phyloP scores from a whole-genome alignment of 352 stramenopile genomes.

The Pythium graminicola region DNA sequence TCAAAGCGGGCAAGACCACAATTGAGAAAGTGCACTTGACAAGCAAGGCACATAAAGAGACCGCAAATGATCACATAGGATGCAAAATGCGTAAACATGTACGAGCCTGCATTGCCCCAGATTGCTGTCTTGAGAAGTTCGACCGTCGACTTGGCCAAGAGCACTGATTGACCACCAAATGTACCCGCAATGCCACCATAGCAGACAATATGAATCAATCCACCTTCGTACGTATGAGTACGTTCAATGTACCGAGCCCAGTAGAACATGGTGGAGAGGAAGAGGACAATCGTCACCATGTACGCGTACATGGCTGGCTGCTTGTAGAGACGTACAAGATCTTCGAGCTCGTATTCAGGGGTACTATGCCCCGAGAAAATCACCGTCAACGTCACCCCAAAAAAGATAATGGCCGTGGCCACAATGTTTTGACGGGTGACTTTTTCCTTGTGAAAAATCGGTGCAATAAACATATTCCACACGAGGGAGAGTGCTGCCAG shows the following conservation, averaged over 20 bases:
- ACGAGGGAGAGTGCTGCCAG: constrained; percentile 87
- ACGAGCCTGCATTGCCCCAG: constrained; percentile 52
- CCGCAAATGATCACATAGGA: constrained; percentile 64
- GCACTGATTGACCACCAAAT: constrained; percentile 73
- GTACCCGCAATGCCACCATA: constrained; percentile 32
- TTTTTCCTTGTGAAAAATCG: constrained; percentile 86
- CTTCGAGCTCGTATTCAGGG: constrained; percentile 73
- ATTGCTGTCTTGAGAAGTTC: constrained; percentile 72
- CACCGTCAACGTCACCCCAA: constrained; percentile 73
- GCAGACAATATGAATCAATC: constrained; percentile 37
- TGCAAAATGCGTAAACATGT: constrained; percentile 50
- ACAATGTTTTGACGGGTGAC: constrained; percentile 71
- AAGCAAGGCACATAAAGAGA: constrained; percentile 50
- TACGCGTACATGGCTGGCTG: constrained; percentile 70
- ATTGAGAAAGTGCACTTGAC: constrained; percentile 80
- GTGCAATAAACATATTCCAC: constrained; percentile 86
- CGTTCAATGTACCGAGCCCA: constrained; percentile 28
- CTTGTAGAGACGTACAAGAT: constrained; percentile 74
- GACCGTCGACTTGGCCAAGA: constrained; percentile 81
- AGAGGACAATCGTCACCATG: constrained; percentile 65
- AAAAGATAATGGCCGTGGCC: constrained; percentile 78
- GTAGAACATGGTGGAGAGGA: constrained; percentile 54
- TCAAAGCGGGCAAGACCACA: constrained; percentile 71
- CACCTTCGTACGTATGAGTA: constrained; percentile 7
- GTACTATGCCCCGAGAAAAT: constrained; percentile 80